Conservation (phyloP, 352 stramenopile genomes). For the Globisporangium nodosum region DNA sequence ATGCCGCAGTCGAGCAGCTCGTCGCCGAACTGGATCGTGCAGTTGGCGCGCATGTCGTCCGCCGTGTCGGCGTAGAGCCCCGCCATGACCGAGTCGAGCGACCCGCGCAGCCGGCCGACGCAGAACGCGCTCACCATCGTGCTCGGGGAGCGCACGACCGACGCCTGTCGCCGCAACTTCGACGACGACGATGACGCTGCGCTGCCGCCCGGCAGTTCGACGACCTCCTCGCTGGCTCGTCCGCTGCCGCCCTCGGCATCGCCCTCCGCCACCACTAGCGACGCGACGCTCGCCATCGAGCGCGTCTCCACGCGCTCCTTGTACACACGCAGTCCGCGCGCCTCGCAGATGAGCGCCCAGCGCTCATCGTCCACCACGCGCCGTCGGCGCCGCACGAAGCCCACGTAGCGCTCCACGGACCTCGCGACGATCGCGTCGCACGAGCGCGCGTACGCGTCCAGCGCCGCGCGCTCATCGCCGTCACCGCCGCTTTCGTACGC, state of each 20-base stretch:
- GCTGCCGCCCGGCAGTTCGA: slow-evolving; percentile 1
- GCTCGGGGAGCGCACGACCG: slow-evolving; percentile 15
- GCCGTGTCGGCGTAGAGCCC: slow-evolving; percentile 42
- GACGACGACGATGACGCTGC: background rate
- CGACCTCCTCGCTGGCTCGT: slow-evolving; percentile 7
- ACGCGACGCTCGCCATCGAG: slow-evolving; percentile 8
- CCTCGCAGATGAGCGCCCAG: slow-evolving; percentile 35
- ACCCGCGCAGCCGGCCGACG: slow-evolving; percentile 32
- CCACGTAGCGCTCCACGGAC: slow-evolving; percentile 42
- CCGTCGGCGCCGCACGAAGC: slow-evolving; percentile 34
- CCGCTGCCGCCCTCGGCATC: background rate
- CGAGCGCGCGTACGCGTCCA: slow-evolving; percentile 34
- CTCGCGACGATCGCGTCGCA: slow-evolving; percentile 53
- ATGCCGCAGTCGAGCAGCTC: slow-evolving; percentile 39
- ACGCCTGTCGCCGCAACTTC: background rate
- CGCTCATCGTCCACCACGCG: slow-evolving; percentile 29
- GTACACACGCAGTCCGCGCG: slow-evolving; percentile 47
- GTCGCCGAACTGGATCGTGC: slow-evolving; percentile 40
- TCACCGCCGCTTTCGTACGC: background rate
- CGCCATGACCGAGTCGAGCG: slow-evolving; percentile 43
- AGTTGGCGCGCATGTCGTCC: slow-evolving; percentile 35
- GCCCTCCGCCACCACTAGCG: background rate
- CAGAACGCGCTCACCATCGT: slow-evolving; percentile 56
- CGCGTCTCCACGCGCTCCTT: slow-evolving; percentile 36
- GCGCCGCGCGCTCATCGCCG: slow-evolving; percentile 5